Evolutionary conservation across 441 rosid species (phyloP), one percentile per base, ranked within the genome.

Genomic region (Brassica balearica): DNA sequence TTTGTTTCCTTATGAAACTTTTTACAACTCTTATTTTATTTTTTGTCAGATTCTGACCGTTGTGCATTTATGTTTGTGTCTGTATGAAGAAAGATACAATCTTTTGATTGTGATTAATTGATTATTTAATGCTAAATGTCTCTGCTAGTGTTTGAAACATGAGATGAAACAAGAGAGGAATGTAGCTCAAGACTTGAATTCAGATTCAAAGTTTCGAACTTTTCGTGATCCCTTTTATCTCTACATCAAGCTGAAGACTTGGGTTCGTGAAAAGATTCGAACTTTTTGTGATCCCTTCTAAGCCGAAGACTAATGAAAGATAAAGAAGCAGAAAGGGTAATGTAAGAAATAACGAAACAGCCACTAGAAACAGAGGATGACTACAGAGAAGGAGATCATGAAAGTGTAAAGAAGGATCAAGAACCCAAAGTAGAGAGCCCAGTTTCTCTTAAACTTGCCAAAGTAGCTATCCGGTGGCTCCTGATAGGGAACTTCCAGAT

Each of bases 361-460:
- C 65, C 10, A 67, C 25, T 85, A 92, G 75, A 87, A 93, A 76
- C 98, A 95, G 62, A 95, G 97, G 82, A 93, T 32, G 6, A 90
- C 97, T 53, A 90, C 98, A 27, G 93, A 90, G 66, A 89, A 84
- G 36, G 99, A 88, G 68, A 93, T 86, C 99, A 90, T 92, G 82
- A 89, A 89, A 6, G 84, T 92, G 66, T 88, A 95, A 80, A 91
- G 87, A 60, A 92, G 87, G 80, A 95, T 87, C 87, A 93, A 84
- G 90, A 93, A 93, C 3, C 92, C 97, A 71, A 95, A 95, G 79
- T 92, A 93, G 58, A 93, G 78, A 48, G 95, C 99, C 99, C 99
- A 95, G 63, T 89, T 93, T 82, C 97, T 93, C 90, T 93, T 95
- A 32, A 93, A 95, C 92, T 95, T 95, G 2, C 90, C 96, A 65